Evolutionary conservation across 129 eudicot species (phyloP), one percentile per base, ranked within the genome.

Genomic region (Centaurea solstitialis): DNA sequence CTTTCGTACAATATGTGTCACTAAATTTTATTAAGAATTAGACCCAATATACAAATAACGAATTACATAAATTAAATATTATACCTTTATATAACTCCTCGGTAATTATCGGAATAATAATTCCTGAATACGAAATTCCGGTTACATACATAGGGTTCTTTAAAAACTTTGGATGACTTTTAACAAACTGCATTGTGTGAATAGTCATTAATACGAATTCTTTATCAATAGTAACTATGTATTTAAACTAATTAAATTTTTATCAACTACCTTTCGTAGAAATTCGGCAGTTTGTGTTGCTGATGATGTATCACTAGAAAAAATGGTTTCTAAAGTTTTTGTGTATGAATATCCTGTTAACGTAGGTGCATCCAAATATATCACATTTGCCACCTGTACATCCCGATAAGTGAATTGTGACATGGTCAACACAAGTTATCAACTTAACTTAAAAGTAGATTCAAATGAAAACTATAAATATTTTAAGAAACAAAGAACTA

Each of bases 141-240:
- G 72, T 76, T n/a, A 76, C 45, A 70, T 82, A 82, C 81, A 82
- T 50, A 9, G 86, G 81, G 40, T 82, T 82, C 6, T 76, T 72
- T 45, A 82, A 30, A 39, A 82, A 82, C 57, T 33, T 70, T 18
- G 86, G 86, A 57, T 82, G 86, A 70, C 28, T 59, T 37, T 41
- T 39, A 9, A 82, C 81, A 71, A 76, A 82, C 86, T 82, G 81
- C 77, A 4, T 0, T 0, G 1, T 8, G 4, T 7, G 13, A 23
- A 39, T n/a, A 17, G 35, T 35, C 40, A 57, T 43, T 18, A 74
- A 33, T 7, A 23, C 6, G 69, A 20, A 70, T 33, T 15, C 1
- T 37, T 1, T 17, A 4, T 50, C 7, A 0, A 50, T 50, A 50
- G 20, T 50, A 50, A 9, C 61, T 15, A 50, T 0, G 6, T 50